Conservation (phyloP, 345 rosid genomes). For the Nasturtium officinale region DNA sequence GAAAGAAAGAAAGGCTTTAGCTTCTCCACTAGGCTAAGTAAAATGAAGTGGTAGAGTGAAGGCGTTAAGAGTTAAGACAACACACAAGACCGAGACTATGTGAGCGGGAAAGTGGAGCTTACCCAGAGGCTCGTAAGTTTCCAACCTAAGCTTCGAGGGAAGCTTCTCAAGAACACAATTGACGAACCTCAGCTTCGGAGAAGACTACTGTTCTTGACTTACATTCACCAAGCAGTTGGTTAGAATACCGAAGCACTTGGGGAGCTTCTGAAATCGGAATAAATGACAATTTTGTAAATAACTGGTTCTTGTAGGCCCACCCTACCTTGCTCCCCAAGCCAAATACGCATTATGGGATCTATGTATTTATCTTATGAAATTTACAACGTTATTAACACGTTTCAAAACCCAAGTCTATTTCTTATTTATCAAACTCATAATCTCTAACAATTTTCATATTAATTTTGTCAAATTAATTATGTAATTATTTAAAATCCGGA, state of each 20-base stretch:
- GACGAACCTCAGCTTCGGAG: not conserved
- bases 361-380: not conserved
- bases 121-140: constrained; percentile 28
- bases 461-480: not conserved
- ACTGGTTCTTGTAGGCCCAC: constrained; percentile 22
- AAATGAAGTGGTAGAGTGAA: constrained; percentile 32
- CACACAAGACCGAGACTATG: constrained; percentile 11
- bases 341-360: not conserved
- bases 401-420: not conserved
- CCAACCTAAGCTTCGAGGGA: constrained; percentile 46
- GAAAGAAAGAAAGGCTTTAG: constrained; percentile 21
- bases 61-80: constrained; percentile 33
- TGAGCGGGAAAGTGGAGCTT: constrained; percentile 52
- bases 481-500: not conserved
- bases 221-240: constrained; percentile 32
- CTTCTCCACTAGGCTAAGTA: constrained; percentile 50
- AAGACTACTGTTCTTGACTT: constrained; percentile 53
- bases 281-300: constrained; percentile 44
- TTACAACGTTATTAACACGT: not conserved
- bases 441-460: not conserved
- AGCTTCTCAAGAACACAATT: constrained; percentile 32
- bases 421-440: not conserved
- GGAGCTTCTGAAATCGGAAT: constrained; percentile 44
- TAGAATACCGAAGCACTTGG: constrained; percentile 32
- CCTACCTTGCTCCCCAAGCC: constrained; percentile 60